Percentiles rank a stretch among this genome's conserved stretches.
phyloP scores from a whole-genome alignment of 768 basidiomycete species.

The Lanmaoa pseudosensibilis region DNA sequence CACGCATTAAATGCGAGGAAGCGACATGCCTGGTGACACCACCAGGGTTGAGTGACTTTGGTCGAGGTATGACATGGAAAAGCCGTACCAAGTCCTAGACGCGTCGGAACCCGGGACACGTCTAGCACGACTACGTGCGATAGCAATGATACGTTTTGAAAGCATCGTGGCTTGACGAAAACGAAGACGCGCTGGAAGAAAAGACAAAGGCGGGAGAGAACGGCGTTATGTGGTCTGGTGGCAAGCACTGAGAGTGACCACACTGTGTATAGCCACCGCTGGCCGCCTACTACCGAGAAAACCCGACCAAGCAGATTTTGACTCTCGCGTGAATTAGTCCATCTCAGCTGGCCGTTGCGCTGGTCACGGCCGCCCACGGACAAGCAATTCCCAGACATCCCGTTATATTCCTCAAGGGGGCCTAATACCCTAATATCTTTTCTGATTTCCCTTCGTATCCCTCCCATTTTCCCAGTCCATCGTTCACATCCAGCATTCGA shows the following conservation, averaged over 20 bases:
- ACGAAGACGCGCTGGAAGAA: not conserved
- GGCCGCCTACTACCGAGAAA: conserved; percentile 11
- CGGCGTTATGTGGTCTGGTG: not conserved
- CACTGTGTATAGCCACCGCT: conserved; percentile 18
- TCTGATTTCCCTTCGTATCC: conserved; percentile 57
- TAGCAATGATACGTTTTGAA: conserved; percentile 65
- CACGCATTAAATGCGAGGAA: conserved; percentile 46
- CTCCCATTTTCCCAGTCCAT: conserved; percentile 61
- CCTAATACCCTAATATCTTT: conserved; percentile 23
- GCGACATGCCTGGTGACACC: conserved; percentile 43
- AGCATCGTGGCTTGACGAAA: conserved; percentile 47
- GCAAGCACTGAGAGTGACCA: not conserved
- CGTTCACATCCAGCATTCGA: conserved; percentile 54
- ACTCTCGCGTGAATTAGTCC: not conserved
- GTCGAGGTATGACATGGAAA: not conserved
- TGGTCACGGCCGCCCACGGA: not conserved
- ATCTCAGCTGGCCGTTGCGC: not conserved
- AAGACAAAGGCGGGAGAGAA: not conserved
- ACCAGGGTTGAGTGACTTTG: conserved; percentile 5
- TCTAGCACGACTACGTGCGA: conserved; percentile 59
- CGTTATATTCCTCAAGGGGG: too few relatives aligned
- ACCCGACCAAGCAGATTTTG: not conserved
- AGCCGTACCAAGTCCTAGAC: conserved; percentile 50
- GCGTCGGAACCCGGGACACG: conserved; percentile 34
- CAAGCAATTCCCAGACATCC: not conserved